phyloP scores from a whole-genome alignment of 345 rosid genomes.

The Durio zibethinus region DNA sequence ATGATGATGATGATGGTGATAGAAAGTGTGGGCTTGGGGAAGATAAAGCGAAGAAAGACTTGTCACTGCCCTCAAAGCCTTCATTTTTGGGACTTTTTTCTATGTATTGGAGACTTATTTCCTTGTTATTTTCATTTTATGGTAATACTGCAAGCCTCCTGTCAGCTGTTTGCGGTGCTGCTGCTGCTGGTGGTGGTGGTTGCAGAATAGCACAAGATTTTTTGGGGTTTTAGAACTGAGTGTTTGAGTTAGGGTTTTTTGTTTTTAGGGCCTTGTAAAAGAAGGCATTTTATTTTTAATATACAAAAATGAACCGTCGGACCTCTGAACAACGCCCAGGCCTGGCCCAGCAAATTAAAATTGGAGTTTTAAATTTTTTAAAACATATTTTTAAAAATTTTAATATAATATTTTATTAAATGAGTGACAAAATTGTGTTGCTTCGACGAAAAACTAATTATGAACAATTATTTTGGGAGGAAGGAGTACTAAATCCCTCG shows the following conservation, averaged over 20 bases:
- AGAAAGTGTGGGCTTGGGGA: slow-evolving; percentile 19
- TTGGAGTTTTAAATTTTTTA: too few relatives aligned
- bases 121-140: background rate
- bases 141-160: background rate
- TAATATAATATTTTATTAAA: too few relatives aligned
- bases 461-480: too few relatives aligned
- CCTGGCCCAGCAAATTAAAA: background rate
- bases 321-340: background rate
- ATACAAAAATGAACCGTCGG: background rate
- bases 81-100: slow-evolving; percentile 29
- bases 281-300: too few relatives aligned
- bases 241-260: slow-evolving; percentile 20
- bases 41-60: slow-evolving; percentile 16
- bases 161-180: background rate
- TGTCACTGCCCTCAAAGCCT: slow-evolving; percentile 43
- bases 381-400: too few relatives aligned
- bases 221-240: background rate
- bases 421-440: too few relatives aligned
- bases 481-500: too few relatives aligned
- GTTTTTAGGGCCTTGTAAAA: background rate
- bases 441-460: too few relatives aligned
- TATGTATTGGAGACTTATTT: background rate
- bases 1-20: background rate
- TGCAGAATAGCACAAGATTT: background rate
- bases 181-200: background rate